phyloP scores from a whole-genome alignment of 257 asterid species.

The Nicotiana benthamiana region DNA sequence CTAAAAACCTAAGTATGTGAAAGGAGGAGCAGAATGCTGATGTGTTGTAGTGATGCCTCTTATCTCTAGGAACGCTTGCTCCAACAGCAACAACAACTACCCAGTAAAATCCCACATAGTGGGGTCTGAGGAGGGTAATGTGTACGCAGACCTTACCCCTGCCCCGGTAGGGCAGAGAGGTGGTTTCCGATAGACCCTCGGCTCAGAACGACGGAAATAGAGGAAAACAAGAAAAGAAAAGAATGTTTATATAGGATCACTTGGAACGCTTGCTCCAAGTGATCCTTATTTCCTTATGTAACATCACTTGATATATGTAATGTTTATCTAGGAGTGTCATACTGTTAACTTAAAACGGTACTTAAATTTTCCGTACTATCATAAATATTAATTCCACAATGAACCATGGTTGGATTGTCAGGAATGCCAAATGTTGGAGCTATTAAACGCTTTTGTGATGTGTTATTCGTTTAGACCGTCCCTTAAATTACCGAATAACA shows the following conservation, averaged over 20 bases:
- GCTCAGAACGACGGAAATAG: too few species aligned
- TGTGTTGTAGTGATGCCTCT: background rate
- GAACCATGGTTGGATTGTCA: background rate
- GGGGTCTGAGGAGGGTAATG: too few species aligned
- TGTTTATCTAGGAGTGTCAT: background rate
- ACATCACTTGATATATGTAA: background rate
- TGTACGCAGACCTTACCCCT: too few species aligned
- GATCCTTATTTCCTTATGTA: background rate
- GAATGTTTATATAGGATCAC: too few species aligned
- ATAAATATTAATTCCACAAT: background rate
- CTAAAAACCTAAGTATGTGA: background rate
- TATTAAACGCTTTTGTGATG: background rate
- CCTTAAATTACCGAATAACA: background rate
- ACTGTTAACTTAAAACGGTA: background rate
- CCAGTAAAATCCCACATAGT: too few species aligned
- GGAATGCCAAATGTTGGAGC: background rate
- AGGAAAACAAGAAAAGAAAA: too few species aligned
- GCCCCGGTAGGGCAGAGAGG: too few species aligned
- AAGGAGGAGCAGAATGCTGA: background rate
- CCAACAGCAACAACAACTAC: too few species aligned
- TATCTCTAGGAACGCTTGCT: background rate
- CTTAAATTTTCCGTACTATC: background rate
- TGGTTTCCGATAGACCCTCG: too few species aligned
- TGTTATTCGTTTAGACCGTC: background rate
- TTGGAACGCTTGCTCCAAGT: background rate